Evolutionary conservation across 768 basidiomycete genomes (phyloP), one percentile per base, ranked within the genome.

Genomic region (Leccinellum rugosiceps): DNA sequence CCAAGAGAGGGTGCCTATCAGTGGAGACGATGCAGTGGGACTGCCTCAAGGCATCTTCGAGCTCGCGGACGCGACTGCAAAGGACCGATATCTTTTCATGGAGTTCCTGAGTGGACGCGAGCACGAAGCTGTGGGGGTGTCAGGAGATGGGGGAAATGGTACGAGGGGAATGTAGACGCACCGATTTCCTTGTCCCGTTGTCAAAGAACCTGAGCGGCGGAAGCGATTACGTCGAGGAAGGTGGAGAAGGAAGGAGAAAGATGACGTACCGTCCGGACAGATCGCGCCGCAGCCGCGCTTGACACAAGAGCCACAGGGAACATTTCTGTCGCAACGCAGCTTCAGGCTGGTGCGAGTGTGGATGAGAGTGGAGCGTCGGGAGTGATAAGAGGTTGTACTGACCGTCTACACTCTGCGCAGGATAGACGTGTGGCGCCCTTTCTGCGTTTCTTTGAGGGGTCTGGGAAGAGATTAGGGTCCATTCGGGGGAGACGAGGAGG

Each of bases 121-220:
- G 81, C 1, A 91, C 88, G 64, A 91, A 92, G 21, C 88, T 88
- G 61, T 2, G 58, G 54, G 9, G 3, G 50, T 26, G 49, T 32
- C 5, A 34, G 62, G 60, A 43, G 23, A 48, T 6, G 45, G 21
- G 14, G 43, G n/a, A 53, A 9, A 17, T n/a, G 45, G 21, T 0
- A 15, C 25, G 52, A 50, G 50, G 0, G 38, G 2, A 31, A 19
- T 26, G 32, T 53, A 59, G 30, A 65, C 75, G 49, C 63, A 87
- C 88, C 87, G 83, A 77, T 90, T 90, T 15, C 89, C 90, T 71
- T 90, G 86, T 8, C 90, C 90, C 48, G 90, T 91, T 10, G 88
- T 90, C 46, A 91, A 75, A 11, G 88, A 89, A 52, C 88, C 88
- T 89, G 77, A 28, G 14, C 31, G 23, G 46, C 57, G 62, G 47